Evolutionary conservation across 768 basidiomycete genomes (phyloP), one percentile per base, ranked within the genome.

Genomic region (Phaffia tasmanica): DNA sequence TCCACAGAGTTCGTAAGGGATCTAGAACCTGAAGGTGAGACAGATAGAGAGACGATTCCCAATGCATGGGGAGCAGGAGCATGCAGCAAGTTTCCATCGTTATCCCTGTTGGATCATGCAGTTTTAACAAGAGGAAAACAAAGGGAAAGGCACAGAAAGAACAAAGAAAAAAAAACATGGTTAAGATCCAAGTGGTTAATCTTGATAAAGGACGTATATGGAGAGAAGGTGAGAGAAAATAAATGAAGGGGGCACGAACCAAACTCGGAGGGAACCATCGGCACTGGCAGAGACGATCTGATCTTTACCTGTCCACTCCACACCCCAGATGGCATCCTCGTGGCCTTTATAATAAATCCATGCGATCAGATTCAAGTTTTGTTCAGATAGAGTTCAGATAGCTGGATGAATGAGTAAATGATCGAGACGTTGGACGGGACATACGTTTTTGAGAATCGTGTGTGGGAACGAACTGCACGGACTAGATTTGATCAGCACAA

Each of bases 1-100:
- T 94, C 91, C 23, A 93, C 79, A 63, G 86, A 86, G 72, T 90
- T 90, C 71, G 85, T 86, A 55, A 95, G 75, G 0, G 84, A 89
- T 35, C 77, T 78, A 57, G 77, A 79, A 9, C 88, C 92, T 51
- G 73, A 68, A 57, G 83, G 80, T 23, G 85, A 81, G 9, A 83
- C 83, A 21, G 88, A 89, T 46, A 94, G 77, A 6, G 89, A 89
- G 21, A 89, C 83, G 70, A 91, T 83, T 2, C 88, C 91, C 23
- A 94, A 84, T 8, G 88, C 84, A 77, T 94, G 88, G n/a, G 86
- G 80, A 48, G 83, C 77, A 21, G 84, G 83, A 46, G 84, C 78
- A 69, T 68, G 81, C 72, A 79, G 80, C 2, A 83, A 81, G 71
- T 86, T 83, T 25, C 86, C 86, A 5, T 80, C 78, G 25, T 85